Evolutionary conservation across 1,139 yeast genomes (phyloP).

Genomic region (Saccharomycopsis phalli): DNA sequence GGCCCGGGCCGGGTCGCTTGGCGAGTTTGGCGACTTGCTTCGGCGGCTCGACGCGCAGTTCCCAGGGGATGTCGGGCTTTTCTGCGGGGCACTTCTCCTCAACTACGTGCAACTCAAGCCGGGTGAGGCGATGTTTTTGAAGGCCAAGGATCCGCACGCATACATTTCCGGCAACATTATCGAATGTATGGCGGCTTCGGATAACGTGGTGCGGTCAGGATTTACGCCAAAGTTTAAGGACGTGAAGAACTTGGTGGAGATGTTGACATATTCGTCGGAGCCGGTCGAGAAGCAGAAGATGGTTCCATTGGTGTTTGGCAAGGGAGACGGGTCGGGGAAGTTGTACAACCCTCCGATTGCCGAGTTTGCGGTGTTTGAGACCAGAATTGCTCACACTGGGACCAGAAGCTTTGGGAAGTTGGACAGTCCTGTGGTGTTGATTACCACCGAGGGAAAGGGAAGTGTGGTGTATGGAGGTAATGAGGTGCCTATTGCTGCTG

Average conservation of each 20-base stretch:
- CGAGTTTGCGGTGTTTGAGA: slow-evolving; percentile 86
- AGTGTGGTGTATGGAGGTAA: slow-evolving; percentile 32
- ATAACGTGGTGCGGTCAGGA: slow-evolving; percentile 96
- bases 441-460: slow-evolving; percentile 79
- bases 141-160: slow-evolving; percentile 97
- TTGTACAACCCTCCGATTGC: slow-evolving; percentile 94
- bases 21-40: slow-evolving; percentile 44
- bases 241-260: slow-evolving; percentile 76
- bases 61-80: slow-evolving; percentile 88
- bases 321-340: slow-evolving; percentile 57
- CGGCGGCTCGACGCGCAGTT: slow-evolving; percentile 76
- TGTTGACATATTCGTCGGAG: slow-evolving; percentile 85
- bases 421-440: slow-evolving; percentile 82
- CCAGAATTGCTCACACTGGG: slow-evolving; percentile 41
- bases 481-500: slow-evolving; percentile 44
- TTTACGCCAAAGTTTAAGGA: slow-evolving; percentile 98
- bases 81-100: slow-evolving; percentile 88
- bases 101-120: slow-evolving; percentile 75
- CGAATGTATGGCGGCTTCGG: slow-evolving; percentile 99
- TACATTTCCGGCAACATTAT: slow-evolving; percentile 94
- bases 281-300: slow-evolving; percentile 90
- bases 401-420: slow-evolving; percentile 46
- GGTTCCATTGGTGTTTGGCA: slow-evolving; percentile 53
- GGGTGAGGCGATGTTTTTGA: slow-evolving; percentile 97
- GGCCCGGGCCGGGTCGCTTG: slow-evolving; percentile 48